Percentiles rank a stretch among this genome's conserved stretches.
Conservation (phyloP, 2,329 filamentous ascomycete species). For the Fusarium sp. region DNA sequence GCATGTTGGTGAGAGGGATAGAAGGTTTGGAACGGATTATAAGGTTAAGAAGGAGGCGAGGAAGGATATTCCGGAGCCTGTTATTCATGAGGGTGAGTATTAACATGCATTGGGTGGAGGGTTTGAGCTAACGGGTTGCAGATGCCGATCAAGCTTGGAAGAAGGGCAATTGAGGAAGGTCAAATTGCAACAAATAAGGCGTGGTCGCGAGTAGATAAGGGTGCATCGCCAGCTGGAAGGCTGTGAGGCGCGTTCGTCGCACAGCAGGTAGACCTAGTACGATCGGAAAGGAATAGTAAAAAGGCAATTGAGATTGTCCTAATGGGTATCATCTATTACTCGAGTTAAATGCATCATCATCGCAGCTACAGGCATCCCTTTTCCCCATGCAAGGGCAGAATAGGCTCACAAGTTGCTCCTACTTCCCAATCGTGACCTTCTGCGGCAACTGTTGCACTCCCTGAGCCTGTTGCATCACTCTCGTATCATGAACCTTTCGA, state of each 20-base stretch:
- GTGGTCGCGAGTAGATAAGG: too few species aligned
- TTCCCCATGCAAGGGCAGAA: fast-evolving
- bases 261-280: fast-evolving
- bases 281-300: neutral
- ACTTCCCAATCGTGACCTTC: slow-evolving; percentile 53
- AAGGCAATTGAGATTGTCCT: slow-evolving; percentile 2
- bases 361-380: neutral
- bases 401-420: neutral
- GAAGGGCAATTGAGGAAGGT: neutral
- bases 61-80: slow-evolving; percentile 55
- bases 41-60: slow-evolving; percentile 58
- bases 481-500: slow-evolving; percentile 65
- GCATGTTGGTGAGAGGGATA: slow-evolving; percentile 59
- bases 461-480: slow-evolving; percentile 55
- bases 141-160: slow-evolving; percentile 46
- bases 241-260: fast-evolving
- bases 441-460: slow-evolving; percentile 55
- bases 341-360: neutral
- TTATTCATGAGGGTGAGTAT: slow-evolving; percentile 56
- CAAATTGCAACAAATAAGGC: too few species aligned
- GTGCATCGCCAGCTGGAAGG: fast-evolving
- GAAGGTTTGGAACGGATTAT: slow-evolving; percentile 60
- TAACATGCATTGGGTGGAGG: fast-evolving
- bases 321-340: slow-evolving; percentile 34
- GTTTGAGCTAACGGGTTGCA: neutral